Percentiles rank a stretch among this genome's conserved stretches.
Evolutionary conservation across 306 rosid species (phyloP).

Genomic region (Rosa multiflora): DNA sequence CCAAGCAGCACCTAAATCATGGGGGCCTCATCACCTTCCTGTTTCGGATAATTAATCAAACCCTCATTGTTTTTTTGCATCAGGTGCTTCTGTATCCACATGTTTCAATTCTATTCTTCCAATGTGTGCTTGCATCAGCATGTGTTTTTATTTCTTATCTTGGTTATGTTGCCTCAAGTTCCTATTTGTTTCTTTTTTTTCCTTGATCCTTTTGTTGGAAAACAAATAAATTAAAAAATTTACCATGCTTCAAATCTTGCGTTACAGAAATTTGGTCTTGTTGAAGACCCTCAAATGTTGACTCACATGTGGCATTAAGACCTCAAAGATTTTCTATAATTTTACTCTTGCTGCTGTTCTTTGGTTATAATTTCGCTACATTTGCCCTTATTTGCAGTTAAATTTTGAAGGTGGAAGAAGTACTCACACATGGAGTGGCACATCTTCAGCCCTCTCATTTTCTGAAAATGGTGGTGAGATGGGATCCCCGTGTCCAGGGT

Average conservation of each 20-base stretch:
- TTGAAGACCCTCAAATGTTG: no score
- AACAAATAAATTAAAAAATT: no score
- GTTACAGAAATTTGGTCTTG: background rate
- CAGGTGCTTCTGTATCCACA: slow-evolving; percentile 19
- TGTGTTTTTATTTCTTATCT: background rate
- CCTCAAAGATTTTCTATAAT: background rate
- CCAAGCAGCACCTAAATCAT: background rate
- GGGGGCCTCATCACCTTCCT: background rate
- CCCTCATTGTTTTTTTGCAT: slow-evolving; percentile 8
- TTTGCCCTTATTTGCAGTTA: background rate
- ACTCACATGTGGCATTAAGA: background rate
- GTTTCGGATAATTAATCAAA: background rate
- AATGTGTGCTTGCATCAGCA: background rate
- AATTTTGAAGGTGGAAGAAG: slow-evolving; percentile 9
- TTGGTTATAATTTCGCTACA: background rate
- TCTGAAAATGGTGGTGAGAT: background rate
- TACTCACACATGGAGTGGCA: background rate
- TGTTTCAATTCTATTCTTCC: background rate
- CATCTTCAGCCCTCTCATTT: background rate
- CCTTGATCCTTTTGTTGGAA: no score
- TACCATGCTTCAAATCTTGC: background rate
- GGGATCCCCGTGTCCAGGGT: background rate
- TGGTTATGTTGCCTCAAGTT: background rate
- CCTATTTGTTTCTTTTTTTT: background rate
- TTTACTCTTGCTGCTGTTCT: no score